phyloP scores from a whole-genome alignment of 192 early-diverging fungal genomes.

The Gigaspora rosea region DNA sequence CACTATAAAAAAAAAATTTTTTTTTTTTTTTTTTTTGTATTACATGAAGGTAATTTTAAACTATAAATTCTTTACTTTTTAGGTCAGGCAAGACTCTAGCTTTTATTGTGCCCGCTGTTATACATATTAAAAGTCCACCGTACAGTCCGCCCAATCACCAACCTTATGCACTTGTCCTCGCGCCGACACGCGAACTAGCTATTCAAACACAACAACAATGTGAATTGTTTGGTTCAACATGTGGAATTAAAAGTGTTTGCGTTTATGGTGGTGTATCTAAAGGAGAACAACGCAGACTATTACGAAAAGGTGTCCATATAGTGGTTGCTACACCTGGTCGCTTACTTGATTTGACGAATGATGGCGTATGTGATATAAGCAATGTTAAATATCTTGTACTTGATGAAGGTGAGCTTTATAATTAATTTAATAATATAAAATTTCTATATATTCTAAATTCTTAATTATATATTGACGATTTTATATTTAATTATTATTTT shows the following conservation, averaged over 20 bases:
- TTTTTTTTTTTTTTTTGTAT: slow-evolving; percentile 13
- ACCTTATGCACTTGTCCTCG: slow-evolving; percentile 81
- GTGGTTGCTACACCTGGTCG: slow-evolving; percentile 96
- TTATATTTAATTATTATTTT: neutral
- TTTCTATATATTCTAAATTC: neutral
- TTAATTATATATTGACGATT: neutral
- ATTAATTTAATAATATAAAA: neutral
- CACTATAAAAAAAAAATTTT: slow-evolving; percentile 1
- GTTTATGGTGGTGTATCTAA: slow-evolving; percentile 92
- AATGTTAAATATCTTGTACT: slow-evolving; percentile 87
- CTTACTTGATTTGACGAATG: slow-evolving; percentile 89
- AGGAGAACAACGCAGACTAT: slow-evolving; percentile 58
- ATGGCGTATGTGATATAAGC: slow-evolving; percentile 75
- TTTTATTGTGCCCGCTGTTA: slow-evolving; percentile 88
- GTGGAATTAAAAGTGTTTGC: slow-evolving; percentile 69
- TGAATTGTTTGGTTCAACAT: slow-evolving; percentile 63
- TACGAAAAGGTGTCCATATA: slow-evolving; percentile 64
- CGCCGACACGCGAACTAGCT: slow-evolving; percentile 96
- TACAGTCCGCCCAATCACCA: slow-evolving; percentile 54
- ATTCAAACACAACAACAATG: slow-evolving; percentile 93
- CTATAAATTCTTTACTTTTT: slow-evolving; percentile 40
- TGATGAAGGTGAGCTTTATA: slow-evolving; percentile 65
- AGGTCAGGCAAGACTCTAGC: slow-evolving; percentile 91
- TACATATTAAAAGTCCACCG: slow-evolving; percentile 71
- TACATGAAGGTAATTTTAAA: slow-evolving; percentile 44